Evolutionary conservation across 2,329 filamentous ascomycete species (phyloP), one percentile per base, ranked within the genome.

Genomic region (Claviceps citrina): DNA sequence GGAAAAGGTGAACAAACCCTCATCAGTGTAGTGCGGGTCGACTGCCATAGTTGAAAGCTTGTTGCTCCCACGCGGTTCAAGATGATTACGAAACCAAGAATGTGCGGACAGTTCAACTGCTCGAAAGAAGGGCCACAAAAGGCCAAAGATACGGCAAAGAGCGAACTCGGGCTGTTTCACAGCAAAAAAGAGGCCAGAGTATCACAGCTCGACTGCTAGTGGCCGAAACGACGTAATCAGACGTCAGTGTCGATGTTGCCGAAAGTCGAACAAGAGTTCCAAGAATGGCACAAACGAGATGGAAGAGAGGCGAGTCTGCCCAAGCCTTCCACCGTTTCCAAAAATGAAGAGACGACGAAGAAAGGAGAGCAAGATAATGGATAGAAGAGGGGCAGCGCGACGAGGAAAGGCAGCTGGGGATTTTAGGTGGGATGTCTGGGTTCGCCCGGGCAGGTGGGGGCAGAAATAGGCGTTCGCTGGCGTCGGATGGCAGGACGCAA

Each of bases 1-100:
- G 42, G n/a, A 31, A n/a, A n/a, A 13, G 16, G 19, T 19, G 27
- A 35, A 39, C 36, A 19, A 30, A 43, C 44, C 44, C 35, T 45
- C 44, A 31, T 45, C 44, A 16, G 25, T 18, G 18, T 39, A 45
- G 5, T 18, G 12, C 12, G 43, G 40, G 18, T 36, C 25, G 18
- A 18, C 8, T 18, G 40, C 28, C 43, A 44, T 44, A 2, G 31
- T 42, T 24, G n/a, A 10, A 20, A 15, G 26, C 10, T 15, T 15
- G n/a, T 10, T 20, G 5, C 15, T 16, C n/a, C 16, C 25, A 20
- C 16, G 13, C 15, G 8, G 4, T 22, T 20, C 12, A 4, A 8
- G 5, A 34, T 8, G 20, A 5, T 12, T 6, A 31, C n/a, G 5
- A 7, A 10, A 10, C 12, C 5, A 22, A 30, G 7, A 24, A 36